A percentile compares a stretch with the other conserved stretches of the same genome.
These are phyloP conservation scores for Elsinoe arachidis DNA, from an alignment of 2,329 filamentous ascomycete genomes.

Conservation along the genomic window DNA sequence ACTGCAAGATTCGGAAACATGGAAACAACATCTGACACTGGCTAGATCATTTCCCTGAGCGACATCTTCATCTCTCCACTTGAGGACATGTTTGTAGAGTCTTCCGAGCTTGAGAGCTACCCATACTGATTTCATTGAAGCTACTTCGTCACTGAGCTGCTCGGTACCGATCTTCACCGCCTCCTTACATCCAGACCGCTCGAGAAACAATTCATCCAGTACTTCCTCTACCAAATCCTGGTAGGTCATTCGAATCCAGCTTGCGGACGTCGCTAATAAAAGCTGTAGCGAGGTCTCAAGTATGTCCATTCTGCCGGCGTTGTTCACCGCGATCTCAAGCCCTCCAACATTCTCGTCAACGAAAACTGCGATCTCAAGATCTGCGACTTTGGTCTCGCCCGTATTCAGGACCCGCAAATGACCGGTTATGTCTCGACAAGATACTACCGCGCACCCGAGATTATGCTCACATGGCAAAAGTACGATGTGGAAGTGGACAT, in stretches of 20 bases:
- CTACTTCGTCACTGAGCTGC: constrained; percentile 95
- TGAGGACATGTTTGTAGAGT: constrained; percentile 73
- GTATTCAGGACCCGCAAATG: constrained; percentile 99
- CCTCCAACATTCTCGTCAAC: constrained; percentile 98
- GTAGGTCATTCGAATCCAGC: constrained; percentile 44
- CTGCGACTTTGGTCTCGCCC: constrained; percentile 94
- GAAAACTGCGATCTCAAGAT: constrained; percentile 99
- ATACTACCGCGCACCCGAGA: constrained; percentile 97
- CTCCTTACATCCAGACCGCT: constrained; percentile 89
- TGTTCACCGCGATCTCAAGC: constrained; percentile 94
- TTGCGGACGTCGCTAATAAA: not conserved
- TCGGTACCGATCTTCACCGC: constrained; percentile 92
- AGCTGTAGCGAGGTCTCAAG: constrained; percentile 76
- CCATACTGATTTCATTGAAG: constrained; percentile 37
- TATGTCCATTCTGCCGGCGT: constrained; percentile 98
- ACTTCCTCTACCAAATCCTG: constrained; percentile 98
- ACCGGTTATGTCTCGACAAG: constrained; percentile 97
- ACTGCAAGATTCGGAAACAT: constrained; percentile 14
- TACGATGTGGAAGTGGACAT: constrained; percentile 99
- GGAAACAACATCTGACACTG: not conserved
- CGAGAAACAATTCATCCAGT: constrained; percentile 99
- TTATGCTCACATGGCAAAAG: constrained; percentile 99
- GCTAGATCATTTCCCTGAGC: constrained; percentile 84
- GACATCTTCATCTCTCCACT: constrained; percentile 99
- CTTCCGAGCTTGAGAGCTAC: not conserved